Evolutionary conservation across 2,329 filamentous ascomycete genomes (phyloP), one percentile per base, ranked within the genome.

Genomic region (Hymenoscyphus infarciens): DNA sequence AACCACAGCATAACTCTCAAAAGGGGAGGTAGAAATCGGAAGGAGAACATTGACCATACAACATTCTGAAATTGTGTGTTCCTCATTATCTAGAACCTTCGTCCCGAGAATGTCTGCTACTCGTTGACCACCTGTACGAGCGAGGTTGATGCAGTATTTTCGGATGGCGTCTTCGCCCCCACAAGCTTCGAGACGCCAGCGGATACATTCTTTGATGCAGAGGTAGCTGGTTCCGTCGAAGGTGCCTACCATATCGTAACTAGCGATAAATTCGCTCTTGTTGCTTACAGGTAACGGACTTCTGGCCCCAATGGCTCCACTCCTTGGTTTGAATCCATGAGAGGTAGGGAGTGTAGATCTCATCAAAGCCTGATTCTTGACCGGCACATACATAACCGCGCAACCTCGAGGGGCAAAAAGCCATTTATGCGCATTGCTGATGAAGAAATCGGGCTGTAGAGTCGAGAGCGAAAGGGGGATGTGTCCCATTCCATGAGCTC

Each of bases 361-460:
- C 52, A 97, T 85, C 53, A 96, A 75, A 57, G 80, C 77, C 74
- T 97, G 94, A 74, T 96, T 92, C 25, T 88, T 82, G 19, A 80
- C 64, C 0, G 92, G 90, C 1, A 95, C 90, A 75, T 96, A 89
- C 67, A 97, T 84, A 3, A 95, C 79, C 2, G 92, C 92, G 73
- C 89, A 92, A 16, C 88, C 89, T 35, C 93, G 86, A 0, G 93
- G 94, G 0, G 86, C 84, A 71, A 86, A 87, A 7, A 97, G 85
- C 94, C 94, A 98, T 79, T 96, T 96, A 79, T 96, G 91, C 69
- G 87, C 91, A 74, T 97, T 97, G 61, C 83, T 88, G 15, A 94
- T 83, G 72, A 96, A 91, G 77, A 96, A 97, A 75, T 97, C 93
- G 0, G 92, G 87, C 66, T 92, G 84, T 2, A 92, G 77, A 3